Percentiles rank a stretch among this genome's conserved stretches.
These are phyloP conservation scores for Puccinia polysora DNA, from an alignment of 1,284 basidiomycete genomes.

Conservation along the genomic window DNA sequence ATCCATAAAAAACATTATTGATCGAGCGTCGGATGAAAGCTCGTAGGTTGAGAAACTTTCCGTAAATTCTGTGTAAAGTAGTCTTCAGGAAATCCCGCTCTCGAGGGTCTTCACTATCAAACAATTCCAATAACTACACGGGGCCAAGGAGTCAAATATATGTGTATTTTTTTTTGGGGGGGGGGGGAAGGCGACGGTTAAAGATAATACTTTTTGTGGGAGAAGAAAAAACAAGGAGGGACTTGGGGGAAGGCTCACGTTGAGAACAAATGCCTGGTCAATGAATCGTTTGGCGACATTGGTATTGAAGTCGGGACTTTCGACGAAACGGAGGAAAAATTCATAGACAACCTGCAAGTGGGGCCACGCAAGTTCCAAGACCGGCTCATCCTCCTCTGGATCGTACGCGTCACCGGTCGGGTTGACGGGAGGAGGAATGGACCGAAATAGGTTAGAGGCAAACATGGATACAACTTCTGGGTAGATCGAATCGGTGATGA, in stretches of 20 bases:
- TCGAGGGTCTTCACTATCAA: slow-evolving; percentile 97
- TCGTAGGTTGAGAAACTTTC: slow-evolving; percentile 97
- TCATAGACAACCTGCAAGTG: slow-evolving; percentile 99
- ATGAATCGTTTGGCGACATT: slow-evolving; percentile 97
- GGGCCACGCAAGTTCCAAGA: slow-evolving; percentile 97
- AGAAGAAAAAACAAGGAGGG: not conserved
- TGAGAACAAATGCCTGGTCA: slow-evolving; percentile 91
- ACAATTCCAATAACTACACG: too few species aligned
- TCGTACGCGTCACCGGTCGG: slow-evolving; percentile 97
- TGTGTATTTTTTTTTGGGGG: too few species aligned
- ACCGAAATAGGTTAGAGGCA: slow-evolving; percentile 94
- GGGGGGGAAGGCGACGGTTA: too few species aligned
- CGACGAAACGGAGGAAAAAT: slow-evolving; percentile 98
- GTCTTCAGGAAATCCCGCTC: slow-evolving; percentile 99
- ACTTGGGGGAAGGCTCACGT: slow-evolving; percentile 49
- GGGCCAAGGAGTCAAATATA: too few species aligned
- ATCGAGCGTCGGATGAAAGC: slow-evolving; percentile 98
- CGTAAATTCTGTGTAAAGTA: slow-evolving; percentile 96
- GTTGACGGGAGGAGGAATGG: slow-evolving; percentile 98
- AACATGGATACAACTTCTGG: slow-evolving; percentile 99
- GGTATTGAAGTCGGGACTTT: slow-evolving; percentile 96
- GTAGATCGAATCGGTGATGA: slow-evolving; percentile 96
- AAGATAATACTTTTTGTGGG: too few species aligned
- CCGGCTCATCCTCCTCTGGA: slow-evolving; percentile 98
- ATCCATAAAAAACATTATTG: slow-evolving; percentile 99